Evolutionary conservation across 768 basidiomycete genomes (phyloP).

Genomic region (Cyclocybe cylindracea): DNA sequence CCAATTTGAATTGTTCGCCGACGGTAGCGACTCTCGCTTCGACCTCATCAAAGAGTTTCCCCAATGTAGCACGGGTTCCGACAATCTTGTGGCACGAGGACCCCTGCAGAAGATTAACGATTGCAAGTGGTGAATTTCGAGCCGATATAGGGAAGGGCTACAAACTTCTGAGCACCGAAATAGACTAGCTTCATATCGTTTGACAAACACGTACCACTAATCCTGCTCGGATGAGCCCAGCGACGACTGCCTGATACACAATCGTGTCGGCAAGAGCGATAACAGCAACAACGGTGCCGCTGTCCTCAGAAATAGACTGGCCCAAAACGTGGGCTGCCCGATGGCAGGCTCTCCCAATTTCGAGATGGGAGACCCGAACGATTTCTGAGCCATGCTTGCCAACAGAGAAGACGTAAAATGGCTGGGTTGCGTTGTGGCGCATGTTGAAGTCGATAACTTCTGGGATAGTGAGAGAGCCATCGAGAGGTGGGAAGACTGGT

Average conservation of each 20-base stretch:
- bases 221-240: conserved; percentile 9
- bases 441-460: too few species aligned
- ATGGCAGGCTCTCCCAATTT: too few species aligned
- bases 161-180: not conserved
- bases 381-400: too few species aligned
- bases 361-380: too few species aligned
- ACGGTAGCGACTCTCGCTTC: too few species aligned
- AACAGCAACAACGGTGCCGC: conserved; percentile 2
- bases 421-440: too few species aligned
- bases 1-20: too few species aligned
- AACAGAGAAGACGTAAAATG: too few species aligned
- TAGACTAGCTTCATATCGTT: not conserved
- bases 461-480: too few species aligned
- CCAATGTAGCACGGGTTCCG: not conserved
- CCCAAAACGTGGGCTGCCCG: too few species aligned
- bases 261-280: conserved; percentile 9
- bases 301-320: too few species aligned
- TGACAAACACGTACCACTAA: conserved; percentile 2
- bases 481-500: too few species aligned
- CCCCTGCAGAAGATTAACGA: conserved; percentile 10
- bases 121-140: conserved; percentile 11
- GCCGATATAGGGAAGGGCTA: conserved; percentile 15
- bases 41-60: not conserved
- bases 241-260: conserved; percentile 5
- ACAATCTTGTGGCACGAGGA: conserved; percentile 3